Conservation (phyloP, 2,329 filamentous ascomycete genomes). For the Xylaria digitata region DNA sequence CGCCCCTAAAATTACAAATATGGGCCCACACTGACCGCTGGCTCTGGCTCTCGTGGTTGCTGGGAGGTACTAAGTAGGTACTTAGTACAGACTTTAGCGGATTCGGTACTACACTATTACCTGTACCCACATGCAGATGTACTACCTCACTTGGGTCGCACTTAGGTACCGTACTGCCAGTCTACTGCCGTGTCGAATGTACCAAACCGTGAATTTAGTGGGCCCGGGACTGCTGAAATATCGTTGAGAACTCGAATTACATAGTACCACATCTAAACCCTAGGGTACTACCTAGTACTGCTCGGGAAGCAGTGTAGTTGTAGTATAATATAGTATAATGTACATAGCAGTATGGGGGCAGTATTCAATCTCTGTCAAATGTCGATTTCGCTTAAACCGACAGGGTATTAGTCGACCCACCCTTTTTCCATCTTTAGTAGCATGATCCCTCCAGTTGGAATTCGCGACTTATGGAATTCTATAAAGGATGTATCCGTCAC, state of each 20-base stretch:
- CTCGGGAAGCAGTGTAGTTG: no score
- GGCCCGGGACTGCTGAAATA: background rate
- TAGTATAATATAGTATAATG: no score
- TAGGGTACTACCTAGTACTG: no score
- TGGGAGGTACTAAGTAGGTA: background rate
- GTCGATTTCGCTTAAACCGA: slow-evolving; percentile 27
- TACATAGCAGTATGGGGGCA: background rate
- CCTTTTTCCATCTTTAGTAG: slow-evolving; percentile 20
- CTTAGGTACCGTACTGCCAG: background rate
- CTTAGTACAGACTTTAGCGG: no score
- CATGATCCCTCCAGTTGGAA: slow-evolving; percentile 28
- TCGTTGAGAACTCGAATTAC: background rate
- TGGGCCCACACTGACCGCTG: slow-evolving; percentile 24
- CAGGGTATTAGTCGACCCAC: slow-evolving; percentile 8
- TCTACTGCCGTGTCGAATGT: background rate
- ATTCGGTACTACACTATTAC: background rate
- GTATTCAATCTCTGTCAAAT: background rate
- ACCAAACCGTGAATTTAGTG: slow-evolving; percentile 12
- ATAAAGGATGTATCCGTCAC: background rate
- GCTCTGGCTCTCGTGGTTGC: background rate
- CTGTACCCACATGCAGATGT: slow-evolving; percentile 2
- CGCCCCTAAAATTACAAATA: slow-evolving; percentile 33
- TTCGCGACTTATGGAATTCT: background rate
- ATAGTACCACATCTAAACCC: no score
- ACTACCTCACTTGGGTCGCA: no score